Percentiles rank a stretch among this genome's conserved stretches.
phyloP scores from a whole-genome alignment of 1,284 basidiomycete genomes.

The Ceratorhiza oryzae-sativae region DNA sequence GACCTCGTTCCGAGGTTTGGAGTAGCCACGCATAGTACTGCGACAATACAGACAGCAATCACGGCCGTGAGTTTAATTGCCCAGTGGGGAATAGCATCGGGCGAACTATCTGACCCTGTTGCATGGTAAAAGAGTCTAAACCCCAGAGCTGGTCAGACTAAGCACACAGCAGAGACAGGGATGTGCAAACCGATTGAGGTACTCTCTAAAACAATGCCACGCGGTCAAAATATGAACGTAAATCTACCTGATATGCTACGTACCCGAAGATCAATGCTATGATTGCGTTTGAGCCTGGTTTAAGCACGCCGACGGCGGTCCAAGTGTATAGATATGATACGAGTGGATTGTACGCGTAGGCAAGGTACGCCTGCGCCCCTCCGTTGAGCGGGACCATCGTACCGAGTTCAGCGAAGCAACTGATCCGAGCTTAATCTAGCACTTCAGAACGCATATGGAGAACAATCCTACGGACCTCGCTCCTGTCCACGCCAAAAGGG shows the following conservation, averaged over 20 bases:
- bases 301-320: conserved; percentile 88
- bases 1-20: conserved; percentile 81
- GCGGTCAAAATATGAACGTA: conserved; percentile 73
- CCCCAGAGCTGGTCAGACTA: background rate
- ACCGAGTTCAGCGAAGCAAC: conserved; percentile 88
- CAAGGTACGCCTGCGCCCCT: conserved; percentile 90
- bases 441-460: background rate
- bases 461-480: conserved; percentile 55
- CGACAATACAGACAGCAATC: conserved; percentile 74
- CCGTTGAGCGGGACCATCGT: conserved; percentile 86
- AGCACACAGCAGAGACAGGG: background rate
- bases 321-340: conserved; percentile 87
- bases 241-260: conserved; percentile 45
- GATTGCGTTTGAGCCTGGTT: conserved; percentile 70
- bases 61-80: conserved; percentile 89
- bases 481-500: conserved; percentile 90
- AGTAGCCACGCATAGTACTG: conserved; percentile 78
- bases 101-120: conserved; percentile 66
- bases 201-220: conserved; percentile 70
- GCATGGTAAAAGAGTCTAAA: conserved; percentile 70
- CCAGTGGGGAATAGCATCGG: conserved; percentile 86
- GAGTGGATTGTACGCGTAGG: conserved; percentile 87
- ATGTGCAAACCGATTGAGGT: conserved; percentile 63
- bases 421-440: conserved; percentile 49
- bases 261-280: conserved; percentile 64